These are phyloP conservation scores for Penstemon eatonii DNA, from an alignment of 257 asterid genomes.

Conservation along the genomic window DNA sequence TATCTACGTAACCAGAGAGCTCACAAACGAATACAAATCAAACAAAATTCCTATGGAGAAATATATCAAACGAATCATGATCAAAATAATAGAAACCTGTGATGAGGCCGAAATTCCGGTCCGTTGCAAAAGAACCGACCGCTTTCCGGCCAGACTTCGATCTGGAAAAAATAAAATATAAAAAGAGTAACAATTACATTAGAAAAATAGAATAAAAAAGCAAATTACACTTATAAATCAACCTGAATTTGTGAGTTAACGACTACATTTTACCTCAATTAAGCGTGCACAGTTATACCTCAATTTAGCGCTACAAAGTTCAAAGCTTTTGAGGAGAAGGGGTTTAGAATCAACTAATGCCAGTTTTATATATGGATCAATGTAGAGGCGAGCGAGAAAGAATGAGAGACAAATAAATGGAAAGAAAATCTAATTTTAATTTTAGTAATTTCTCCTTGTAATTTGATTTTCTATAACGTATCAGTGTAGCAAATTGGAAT, in stretches of 20 bases:
- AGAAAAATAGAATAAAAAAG: neutral
- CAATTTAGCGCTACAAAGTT: constrained; percentile 21
- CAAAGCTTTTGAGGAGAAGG: neutral
- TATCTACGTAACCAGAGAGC: constrained; percentile 32
- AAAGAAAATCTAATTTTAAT: constrained; percentile 12
- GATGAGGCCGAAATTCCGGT: constrained; percentile 41
- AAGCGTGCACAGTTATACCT: constrained; percentile 26
- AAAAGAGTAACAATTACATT: neutral
- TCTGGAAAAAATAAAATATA: constrained; percentile 28
- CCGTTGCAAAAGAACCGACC: constrained; percentile 37
- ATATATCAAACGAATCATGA: constrained; percentile 19
- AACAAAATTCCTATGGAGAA: constrained; percentile 10
- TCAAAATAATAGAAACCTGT: constrained; percentile 24
- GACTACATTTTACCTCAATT: neutral
- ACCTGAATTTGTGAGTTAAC: constrained; percentile 14
- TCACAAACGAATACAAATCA: constrained; percentile 22
- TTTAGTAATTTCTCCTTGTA: neutral
- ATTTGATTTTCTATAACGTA: too few species aligned
- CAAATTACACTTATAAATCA: neutral
- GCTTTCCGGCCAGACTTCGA: constrained; percentile 45
- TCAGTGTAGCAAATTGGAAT: constrained; percentile 19
- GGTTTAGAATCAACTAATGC: constrained; percentile 15
- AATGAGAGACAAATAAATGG: constrained; percentile 11
- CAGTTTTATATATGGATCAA: constrained; percentile 30
- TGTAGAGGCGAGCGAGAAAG: constrained; percentile 14